Base-by-base conservation (phyloP, 805 yeast species). In the Kuraishia floccosa region DNA sequence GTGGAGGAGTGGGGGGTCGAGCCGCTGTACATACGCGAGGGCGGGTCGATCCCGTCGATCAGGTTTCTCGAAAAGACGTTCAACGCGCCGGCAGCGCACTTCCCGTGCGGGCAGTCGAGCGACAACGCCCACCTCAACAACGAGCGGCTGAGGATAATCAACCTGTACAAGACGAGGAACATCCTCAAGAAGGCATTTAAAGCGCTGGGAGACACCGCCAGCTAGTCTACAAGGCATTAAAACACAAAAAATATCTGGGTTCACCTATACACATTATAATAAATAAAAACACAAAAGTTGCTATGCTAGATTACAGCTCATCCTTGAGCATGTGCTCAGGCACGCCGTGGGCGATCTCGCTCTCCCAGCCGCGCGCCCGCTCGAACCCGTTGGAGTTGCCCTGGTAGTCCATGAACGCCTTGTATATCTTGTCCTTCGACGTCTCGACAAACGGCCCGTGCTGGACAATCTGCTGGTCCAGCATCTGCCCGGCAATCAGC, bases 91-190 rank as follows among this genome's bases (percentile, higher is more conserved):
- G 97, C 96, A 2, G 93, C 89, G 1, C 97, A 91, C 52, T 71
- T 91, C 21, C 97, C 98, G 2, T 85, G 96, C 47, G 98, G 97
- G 1, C 98, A 89, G 57, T 71, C 89, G 2, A 74, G 91, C 26
- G 97, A 91, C 51, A 84, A 85, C 46, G 97, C 96, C 1, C 98
- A 89, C 59, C 66, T 89, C 43, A 75, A 78, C 46, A 80, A 91
- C 47, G 98, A 89, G 54, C 69, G 91, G 39, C 52, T 89, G 28
- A 60, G 97, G 34, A 72, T 89, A 16, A 60, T 76, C 24, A 89
- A 89, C 47, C 63, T 87, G 44, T 73, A 76, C 45, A 83, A 79
- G 36, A 68, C 89, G 37, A 70, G 86, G 35, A 65, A 63, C 19
- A 76, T 89, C 14, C 53, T 82, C 34, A 52, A 63, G 16, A 72